A percentile compares a stretch with the other conserved stretches of the same genome.
These are phyloP conservation scores for Lathyrus sativus DNA, from an alignment of 306 rosid genomes.

Conservation along the genomic window DNA sequence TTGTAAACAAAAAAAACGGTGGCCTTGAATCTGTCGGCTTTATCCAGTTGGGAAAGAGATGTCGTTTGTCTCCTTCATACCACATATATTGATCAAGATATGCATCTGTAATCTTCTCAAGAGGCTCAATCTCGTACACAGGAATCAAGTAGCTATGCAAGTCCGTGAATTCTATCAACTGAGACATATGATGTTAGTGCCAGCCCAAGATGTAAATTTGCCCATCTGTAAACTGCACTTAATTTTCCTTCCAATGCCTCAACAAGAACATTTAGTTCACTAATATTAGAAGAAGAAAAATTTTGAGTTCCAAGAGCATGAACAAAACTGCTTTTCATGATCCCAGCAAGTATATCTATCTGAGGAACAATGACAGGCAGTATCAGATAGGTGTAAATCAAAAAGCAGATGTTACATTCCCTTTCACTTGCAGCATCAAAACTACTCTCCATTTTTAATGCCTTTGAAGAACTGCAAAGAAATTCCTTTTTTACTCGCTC, in stretches of 20 bases:
- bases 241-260: constrained; percentile 98
- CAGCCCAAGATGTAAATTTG: constrained; percentile 87
- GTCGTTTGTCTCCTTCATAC: too few species aligned
- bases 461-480: constrained; percentile 64
- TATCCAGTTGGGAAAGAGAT: too few species aligned
- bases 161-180: constrained; percentile 48
- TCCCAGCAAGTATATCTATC: too few species aligned
- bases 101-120: too few species aligned
- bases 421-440: constrained; percentile 92
- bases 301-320: constrained; percentile 75
- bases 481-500: constrained; percentile 72
- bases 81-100: too few species aligned
- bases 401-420: too few species aligned
- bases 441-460: constrained; percentile 82
- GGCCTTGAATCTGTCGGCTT: too few species aligned
- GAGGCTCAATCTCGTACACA: too few species aligned
- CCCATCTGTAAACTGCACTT: constrained; percentile 98
- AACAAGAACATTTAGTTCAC: constrained; percentile 77
- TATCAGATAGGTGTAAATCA: too few species aligned
- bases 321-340: constrained; percentile 82
- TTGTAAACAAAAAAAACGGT: too few species aligned
- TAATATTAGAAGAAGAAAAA: constrained; percentile 76
- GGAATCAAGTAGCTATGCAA: too few species aligned
- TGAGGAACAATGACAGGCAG: too few species aligned
- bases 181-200: constrained; percentile 68